Conservation (phyloP, 345 rosid species). For the Citrus unshiu region DNA sequence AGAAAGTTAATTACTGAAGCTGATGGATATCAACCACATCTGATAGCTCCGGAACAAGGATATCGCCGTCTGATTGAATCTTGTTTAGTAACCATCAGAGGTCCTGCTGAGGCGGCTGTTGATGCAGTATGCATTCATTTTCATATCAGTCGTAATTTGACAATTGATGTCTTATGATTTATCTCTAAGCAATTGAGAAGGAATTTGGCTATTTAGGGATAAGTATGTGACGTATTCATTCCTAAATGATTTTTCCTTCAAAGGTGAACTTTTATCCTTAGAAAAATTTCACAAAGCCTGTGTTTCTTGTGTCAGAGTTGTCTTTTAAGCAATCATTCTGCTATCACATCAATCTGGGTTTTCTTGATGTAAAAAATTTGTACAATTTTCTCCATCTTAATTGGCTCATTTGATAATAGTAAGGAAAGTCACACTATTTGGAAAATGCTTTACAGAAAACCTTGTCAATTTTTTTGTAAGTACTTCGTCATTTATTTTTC, state of each 20-base stretch:
- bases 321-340: not conserved
- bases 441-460: not conserved
- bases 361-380: not conserved
- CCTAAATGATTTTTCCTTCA: not conserved
- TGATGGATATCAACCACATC: conserved; percentile 98
- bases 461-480: not conserved
- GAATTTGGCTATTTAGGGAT: not conserved
- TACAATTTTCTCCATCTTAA: not conserved
- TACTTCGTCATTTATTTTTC: not conserved
- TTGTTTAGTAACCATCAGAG: conserved; percentile 70
- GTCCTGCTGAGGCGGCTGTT: conserved; percentile 97
- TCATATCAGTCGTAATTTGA: not conserved
- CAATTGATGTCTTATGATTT: not conserved
- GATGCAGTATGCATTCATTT: conserved; percentile 56
- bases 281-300: not conserved
- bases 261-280: not conserved
- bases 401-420: not conserved
- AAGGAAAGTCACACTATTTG: not conserved
- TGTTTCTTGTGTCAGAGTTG: not conserved
- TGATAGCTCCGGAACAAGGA: conserved; percentile 97
- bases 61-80: conserved; percentile 95
- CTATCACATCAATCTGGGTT: not conserved
- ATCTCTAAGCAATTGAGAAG: not conserved
- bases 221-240: not conserved
- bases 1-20: conserved; percentile 91